Base-by-base conservation (phyloP, 164 flowering plant genomes). In the Brasenia schreberi region DNA sequence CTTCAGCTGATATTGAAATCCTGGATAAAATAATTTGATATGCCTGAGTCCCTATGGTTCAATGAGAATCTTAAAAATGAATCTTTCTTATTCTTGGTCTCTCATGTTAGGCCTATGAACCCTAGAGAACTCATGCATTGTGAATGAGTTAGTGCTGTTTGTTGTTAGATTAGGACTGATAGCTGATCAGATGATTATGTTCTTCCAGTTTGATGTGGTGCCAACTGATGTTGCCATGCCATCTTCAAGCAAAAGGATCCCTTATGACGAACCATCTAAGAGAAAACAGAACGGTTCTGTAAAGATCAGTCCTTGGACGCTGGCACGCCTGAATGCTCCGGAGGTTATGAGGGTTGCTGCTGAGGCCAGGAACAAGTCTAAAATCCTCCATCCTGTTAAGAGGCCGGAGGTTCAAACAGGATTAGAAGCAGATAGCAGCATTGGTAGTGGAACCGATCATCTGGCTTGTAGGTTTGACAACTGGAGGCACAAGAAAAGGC, bases 281-380 rank as follows among this genome's bases (percentile, higher is more conserved):
- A 92, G 83, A 76, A 89, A 86, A 77, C 87, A 81, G 53, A 19
- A 64, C 19, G 76, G 81, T 18, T 82, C 74, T 49, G 84, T 95
- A 61, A 95, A 87, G 82, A 85, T 95, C 71, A 95, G 86, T 75
- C 94, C 99, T 17, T 95, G 99, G 99, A 78, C 96, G 16, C 69
- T 95, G 65, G 97, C 99, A 9, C 83, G 97, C 4, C 71, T 95
- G 65, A 89, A 91, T 75, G 92, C 96, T 18, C 93, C 89, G 59
- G 97, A 94, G 67, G 90, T 91, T 33, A 81, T 96, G 23, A 86
- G 78, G 71, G 93, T 79, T 67, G 99, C 99, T 59, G 88, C 92
- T 7, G 89, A 89, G 73, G 96, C 96, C 43, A 81, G 96, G 76
- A 88, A 84, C 74, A 95, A 85, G 71, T 95, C 99, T 14, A 88